Conservation (phyloP, 2,329 filamentous ascomycete genomes). For the Teratosphaeria pseudoeucalypti region DNA sequence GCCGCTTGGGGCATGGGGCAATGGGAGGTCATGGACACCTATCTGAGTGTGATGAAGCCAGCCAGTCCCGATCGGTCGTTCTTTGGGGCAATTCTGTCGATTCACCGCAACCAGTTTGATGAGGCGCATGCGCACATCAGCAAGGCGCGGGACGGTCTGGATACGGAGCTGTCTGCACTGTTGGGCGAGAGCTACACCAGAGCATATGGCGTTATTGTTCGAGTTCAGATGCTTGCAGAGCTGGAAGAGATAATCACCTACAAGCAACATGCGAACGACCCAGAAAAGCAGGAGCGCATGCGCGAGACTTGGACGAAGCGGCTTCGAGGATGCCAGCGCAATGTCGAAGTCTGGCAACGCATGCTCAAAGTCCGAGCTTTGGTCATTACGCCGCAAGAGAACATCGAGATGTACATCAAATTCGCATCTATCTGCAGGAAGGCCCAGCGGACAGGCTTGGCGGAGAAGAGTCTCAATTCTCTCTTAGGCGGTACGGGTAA, state of each 20-base stretch:
- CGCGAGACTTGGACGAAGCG: slow-evolving; percentile 91
- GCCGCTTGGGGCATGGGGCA: slow-evolving; percentile 94
- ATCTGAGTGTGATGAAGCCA: slow-evolving; percentile 88
- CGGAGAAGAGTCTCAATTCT: slow-evolving; percentile 87
- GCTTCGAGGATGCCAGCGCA: slow-evolving; percentile 87
- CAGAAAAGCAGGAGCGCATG: slow-evolving; percentile 82
- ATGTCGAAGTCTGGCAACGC: slow-evolving; percentile 95
- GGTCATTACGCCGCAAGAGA: slow-evolving; percentile 83
- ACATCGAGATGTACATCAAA: slow-evolving; percentile 99
- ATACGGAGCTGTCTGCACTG: slow-evolving; percentile 88
- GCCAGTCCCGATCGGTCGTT: slow-evolving; percentile 91
- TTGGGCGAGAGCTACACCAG: slow-evolving; percentile 98
- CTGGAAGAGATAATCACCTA: slow-evolving; percentile 96
- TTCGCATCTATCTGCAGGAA: slow-evolving; percentile 97
- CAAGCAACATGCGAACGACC: slow-evolving; percentile 74
- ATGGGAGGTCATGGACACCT: slow-evolving; percentile 98
- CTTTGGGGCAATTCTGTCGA: slow-evolving; percentile 89
- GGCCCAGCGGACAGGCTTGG: slow-evolving; percentile 84
- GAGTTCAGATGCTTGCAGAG: slow-evolving; percentile 97
- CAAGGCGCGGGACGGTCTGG: slow-evolving; percentile 82
- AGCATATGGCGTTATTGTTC: slow-evolving; percentile 94
- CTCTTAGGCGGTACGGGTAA: slow-evolving; percentile 52
- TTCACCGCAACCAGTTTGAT: slow-evolving; percentile 91
- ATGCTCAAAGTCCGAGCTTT: slow-evolving; percentile 92
- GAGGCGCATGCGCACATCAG: slow-evolving; percentile 84